Evolutionary conservation across 768 basidiomycete genomes (phyloP), one percentile per base, ranked within the genome.

Genomic region (Coprinopsis marcescibilis): DNA sequence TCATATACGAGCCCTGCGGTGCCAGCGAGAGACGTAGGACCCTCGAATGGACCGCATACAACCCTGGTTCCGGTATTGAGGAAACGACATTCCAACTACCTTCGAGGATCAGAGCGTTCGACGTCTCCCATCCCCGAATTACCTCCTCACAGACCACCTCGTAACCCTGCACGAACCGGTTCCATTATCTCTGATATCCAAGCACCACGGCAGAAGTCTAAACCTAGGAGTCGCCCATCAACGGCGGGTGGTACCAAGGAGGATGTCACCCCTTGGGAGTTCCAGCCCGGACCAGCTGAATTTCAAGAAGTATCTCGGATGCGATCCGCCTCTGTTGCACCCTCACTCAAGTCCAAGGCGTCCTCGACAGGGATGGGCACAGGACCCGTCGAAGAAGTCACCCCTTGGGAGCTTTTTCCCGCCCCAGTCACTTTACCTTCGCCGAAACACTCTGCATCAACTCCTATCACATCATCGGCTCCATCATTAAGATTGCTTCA

Each of bases 401-500:
- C 60, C 36, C 61, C 61, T 50, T 70, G 68, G 68, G 68, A 69
- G 54, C 43, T 65, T 43, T 56, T 55, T 30, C 64, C 64, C 21
- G 55, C 46, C 17, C 64, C 62, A 38, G 29, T 39, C 6, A 17
- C 11, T 8, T 15, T 40, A 15, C 48, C 48, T 25, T 39, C 21
- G 10, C 24, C 25, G 6, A 33, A 27, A n/a, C 21, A 24, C 13
- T 5, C 36, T 17, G 14, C 33, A 26, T 35, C 48, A 24, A 43
- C 25, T 7, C 19, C 19, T 29, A 33, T 46, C 12, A 13, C 36
- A 13, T 25, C 24, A 14, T 17, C 43, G 20, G 45, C 47, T 13
- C 40, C 48, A 10, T 17, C 50, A 17, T 12, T 37, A n/a, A 32
- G 34, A 29, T 39, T 24, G n/a, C 43, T 42, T 19, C 45, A 48